These are phyloP conservation scores for Fraxinus ornus DNA, from an alignment of 305 asterid species.

Conservation along the genomic window DNA sequence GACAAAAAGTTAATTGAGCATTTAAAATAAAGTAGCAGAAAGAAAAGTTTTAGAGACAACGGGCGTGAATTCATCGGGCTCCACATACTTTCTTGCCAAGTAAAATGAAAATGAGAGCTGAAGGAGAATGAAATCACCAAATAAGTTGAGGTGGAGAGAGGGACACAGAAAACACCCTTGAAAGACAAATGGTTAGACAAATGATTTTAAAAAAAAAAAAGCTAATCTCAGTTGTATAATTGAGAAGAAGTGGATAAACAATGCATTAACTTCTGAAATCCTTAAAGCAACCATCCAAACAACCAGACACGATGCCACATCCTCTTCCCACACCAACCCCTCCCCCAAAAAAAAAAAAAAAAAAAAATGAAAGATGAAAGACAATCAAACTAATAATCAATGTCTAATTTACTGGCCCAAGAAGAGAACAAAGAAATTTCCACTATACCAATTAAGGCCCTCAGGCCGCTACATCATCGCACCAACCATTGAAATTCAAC, in stretches of 20 bases:
- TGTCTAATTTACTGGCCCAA: neutral
- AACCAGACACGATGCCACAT: neutral
- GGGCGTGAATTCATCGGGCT: neutral
- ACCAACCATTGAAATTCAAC: slow-evolving; percentile 7
- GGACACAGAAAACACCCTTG: neutral
- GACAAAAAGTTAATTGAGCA: slow-evolving; percentile 9
- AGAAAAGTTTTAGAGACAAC: slow-evolving; percentile 5
- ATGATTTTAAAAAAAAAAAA: neutral
- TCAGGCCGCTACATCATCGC: neutral
- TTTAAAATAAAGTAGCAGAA: neutral
- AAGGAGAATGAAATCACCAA: neutral
- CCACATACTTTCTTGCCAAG: neutral
- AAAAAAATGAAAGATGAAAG: neutral
- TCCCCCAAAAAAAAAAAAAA: neutral
- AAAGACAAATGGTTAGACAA: neutral
- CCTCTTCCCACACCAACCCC: neutral
- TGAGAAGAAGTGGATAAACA: neutral
- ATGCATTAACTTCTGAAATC: neutral
- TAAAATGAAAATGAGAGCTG: neutral
- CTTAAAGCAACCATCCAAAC: neutral
- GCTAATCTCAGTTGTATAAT: neutral
- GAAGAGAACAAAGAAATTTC: neutral
- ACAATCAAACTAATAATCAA: neutral
- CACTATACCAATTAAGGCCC: neutral
- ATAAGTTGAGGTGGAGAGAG: neutral